These are phyloP conservation scores for Lactifluus piperatus DNA, from an alignment of 768 basidiomycete genomes.

Conservation along the genomic window DNA sequence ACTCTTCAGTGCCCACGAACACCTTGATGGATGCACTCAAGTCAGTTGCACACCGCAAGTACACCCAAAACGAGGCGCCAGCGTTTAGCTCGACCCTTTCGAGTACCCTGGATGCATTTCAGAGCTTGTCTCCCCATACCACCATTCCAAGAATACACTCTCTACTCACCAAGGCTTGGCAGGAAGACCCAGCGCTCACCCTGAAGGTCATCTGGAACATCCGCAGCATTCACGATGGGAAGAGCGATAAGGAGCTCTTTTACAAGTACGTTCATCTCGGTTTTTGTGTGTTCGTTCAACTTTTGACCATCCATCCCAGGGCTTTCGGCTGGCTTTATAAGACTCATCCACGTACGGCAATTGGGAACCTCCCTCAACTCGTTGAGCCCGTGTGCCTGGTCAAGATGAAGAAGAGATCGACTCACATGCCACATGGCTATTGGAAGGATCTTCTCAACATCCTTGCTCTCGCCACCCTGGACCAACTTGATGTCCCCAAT, in stretches of 20 bases:
- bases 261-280: slow-evolving; percentile 36
- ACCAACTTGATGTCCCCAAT: slow-evolving; percentile 33
- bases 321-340: slow-evolving; percentile 62
- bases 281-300: background rate
- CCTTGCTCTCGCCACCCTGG: slow-evolving; percentile 47
- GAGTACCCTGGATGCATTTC: slow-evolving; percentile 49
- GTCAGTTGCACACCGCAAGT: slow-evolving; percentile 33
- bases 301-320: slow-evolving; percentile 22
- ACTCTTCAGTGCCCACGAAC: slow-evolving; percentile 26
- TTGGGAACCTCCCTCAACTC: slow-evolving; percentile 34
- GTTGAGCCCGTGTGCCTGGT: slow-evolving; percentile 23
- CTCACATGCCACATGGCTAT: slow-evolving; percentile 44
- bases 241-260: slow-evolving; percentile 49
- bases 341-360: slow-evolving; percentile 61
- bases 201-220: slow-evolving; percentile 60
- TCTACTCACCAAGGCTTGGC: slow-evolving; percentile 45
- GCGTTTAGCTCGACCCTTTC: slow-evolving; percentile 45
- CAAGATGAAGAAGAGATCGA: slow-evolving; percentile 24
- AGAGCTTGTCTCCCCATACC: slow-evolving; percentile 29
- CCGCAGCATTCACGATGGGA: slow-evolving; percentile 65
- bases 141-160: slow-evolving; percentile 24
- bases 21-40: slow-evolving; percentile 50
- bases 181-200: slow-evolving; percentile 47
- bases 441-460: slow-evolving; percentile 74
- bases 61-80: slow-evolving; percentile 43